Base-by-base conservation (phyloP, 805 yeast genomes). In the Scheffersomyces lignosus region DNA sequence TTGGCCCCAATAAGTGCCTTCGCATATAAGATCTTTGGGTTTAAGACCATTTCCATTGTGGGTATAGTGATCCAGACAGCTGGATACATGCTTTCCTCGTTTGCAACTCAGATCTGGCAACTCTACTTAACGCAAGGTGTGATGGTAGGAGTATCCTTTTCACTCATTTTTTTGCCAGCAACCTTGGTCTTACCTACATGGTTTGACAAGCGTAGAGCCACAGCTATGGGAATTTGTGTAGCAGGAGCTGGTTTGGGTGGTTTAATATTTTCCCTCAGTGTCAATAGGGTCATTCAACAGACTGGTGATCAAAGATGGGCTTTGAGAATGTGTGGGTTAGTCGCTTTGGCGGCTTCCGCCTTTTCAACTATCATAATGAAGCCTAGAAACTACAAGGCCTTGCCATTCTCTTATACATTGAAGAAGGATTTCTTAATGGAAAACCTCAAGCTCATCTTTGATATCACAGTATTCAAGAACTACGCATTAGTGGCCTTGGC, bases 161-260 rank as follows among this genome's bases (percentile, higher is more conserved):
- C 71, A 4, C 44, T 73, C 20, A 48, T 71, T 15, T 73, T 64
- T 41, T 49, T 73, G 4, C 73, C 77, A 2, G 66, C 73, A 1
- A 60, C 74, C 26, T 48, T 73, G 14, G 55, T 73, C 4, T 47
- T 75, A 14, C 69, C 77, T 1, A 68, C 71, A 23, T 78, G 79
- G 78, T 78, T 78, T 49, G 58, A 63, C 31, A 61, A 59, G 23
- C 57, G 56, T 20, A 57, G 71, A 26, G 70, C 77, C 1, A 56
- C 74, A 20, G 79, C 79, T 2, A 54, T 68, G 49, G 81, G 80
- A 2, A 59, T 77, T 13, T 54, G 64, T 3, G 70, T 69, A 5
- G 49, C 72, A 2, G 82, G 82, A 1, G 61, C 78, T 5, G 75
- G 78, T 12, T 39, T 72, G 1, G 82, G 81, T 4, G 81, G 81